Evolutionary conservation across 805 yeast genomes (phyloP).

Genomic region (Starmera caribaea): DNA sequence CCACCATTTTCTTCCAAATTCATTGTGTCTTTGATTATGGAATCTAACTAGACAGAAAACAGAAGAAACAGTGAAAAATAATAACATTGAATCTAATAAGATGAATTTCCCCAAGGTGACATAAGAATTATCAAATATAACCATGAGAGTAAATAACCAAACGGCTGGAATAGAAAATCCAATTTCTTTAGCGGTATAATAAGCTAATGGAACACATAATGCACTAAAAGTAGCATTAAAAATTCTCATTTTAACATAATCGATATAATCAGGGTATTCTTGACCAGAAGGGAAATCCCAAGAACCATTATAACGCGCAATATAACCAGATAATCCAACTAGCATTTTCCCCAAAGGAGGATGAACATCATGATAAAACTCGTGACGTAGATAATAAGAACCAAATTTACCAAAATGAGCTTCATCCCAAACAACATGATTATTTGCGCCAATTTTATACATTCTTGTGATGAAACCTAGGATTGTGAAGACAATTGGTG

Average conservation of each 20-base stretch:
- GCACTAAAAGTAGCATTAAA: slow-evolving; percentile 83
- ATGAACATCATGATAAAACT: slow-evolving; percentile 92
- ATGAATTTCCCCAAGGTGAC: slow-evolving; percentile 84
- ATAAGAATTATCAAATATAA: slow-evolving; percentile 71
- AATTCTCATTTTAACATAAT: slow-evolving; percentile 78
- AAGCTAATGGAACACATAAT: slow-evolving; percentile 78
- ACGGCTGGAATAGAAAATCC: slow-evolving; percentile 64
- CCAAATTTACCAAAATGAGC: slow-evolving; percentile 98
- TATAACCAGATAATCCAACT: slow-evolving; percentile 77
- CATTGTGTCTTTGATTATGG: slow-evolving; percentile 43
- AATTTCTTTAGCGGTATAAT: slow-evolving; percentile 67
- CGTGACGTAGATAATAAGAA: slow-evolving; percentile 78
- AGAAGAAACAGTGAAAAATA: slow-evolving; percentile 83
- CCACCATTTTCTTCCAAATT: slow-evolving; percentile 82
- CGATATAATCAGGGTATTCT: slow-evolving; percentile 64
- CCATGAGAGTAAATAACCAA: slow-evolving; percentile 77
- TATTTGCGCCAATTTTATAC: slow-evolving; percentile 61
- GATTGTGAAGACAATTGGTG: slow-evolving; percentile 58
- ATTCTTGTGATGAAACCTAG: slow-evolving; percentile 67
- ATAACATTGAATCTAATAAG: slow-evolving; percentile 81
- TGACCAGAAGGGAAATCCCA: slow-evolving; percentile 85
- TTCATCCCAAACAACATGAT: slow-evolving; percentile 91
- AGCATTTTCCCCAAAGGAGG: slow-evolving; percentile 96
- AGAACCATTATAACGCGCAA: slow-evolving; percentile 81
- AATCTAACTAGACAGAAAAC: slow-evolving; percentile 64